Percentiles rank a stretch among this genome's conserved stretches.
Evolutionary conservation across 2,329 filamentous ascomycete genomes (phyloP).

Genomic region (Cylindrodendrum hubeiense): DNA sequence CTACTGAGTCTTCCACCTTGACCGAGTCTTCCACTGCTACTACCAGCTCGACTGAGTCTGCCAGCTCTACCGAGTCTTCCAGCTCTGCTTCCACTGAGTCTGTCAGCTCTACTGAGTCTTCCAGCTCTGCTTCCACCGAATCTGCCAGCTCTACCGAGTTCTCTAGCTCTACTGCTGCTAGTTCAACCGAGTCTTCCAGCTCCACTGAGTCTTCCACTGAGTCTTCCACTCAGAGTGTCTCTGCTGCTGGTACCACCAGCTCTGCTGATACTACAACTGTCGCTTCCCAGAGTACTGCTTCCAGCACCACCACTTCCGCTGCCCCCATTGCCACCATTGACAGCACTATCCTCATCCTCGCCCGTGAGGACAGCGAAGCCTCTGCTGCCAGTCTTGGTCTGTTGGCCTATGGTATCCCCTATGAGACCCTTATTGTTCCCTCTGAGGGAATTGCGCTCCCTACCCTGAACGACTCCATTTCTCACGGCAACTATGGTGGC

Average conservation of each 20-base stretch:
- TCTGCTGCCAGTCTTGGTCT: conserved; percentile 19
- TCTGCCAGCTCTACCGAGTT: not conserved
- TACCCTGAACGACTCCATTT: conserved; percentile 16
- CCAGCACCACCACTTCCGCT: not conserved
- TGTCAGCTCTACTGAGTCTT: not conserved
- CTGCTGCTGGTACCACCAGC: not conserved
- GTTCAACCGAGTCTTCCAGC: not conserved
- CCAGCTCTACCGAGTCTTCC: not conserved
- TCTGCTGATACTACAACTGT: not conserved
- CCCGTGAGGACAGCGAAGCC: conserved; percentile 3
- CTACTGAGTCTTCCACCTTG: not conserved
- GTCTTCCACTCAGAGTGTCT: not conserved
- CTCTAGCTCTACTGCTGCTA: not conserved
- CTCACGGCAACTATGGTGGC: conserved; percentile 26
- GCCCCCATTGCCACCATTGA: conserved; percentile 12
- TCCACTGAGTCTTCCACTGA: not conserved
- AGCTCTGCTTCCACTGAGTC: not conserved
- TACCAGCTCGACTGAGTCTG: not conserved
- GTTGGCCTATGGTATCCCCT: conserved; percentile 33
- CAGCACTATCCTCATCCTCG: conserved; percentile 22
- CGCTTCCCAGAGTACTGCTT: not conserved
- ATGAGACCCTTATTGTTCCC: conserved; percentile 24
- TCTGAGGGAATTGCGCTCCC: conserved; percentile 23
- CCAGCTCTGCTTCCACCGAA: not conserved
- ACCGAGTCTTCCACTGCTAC: not conserved